Conservation (phyloP, 2,329 filamentous ascomycete species). For the Trichoderma sp. region DNA sequence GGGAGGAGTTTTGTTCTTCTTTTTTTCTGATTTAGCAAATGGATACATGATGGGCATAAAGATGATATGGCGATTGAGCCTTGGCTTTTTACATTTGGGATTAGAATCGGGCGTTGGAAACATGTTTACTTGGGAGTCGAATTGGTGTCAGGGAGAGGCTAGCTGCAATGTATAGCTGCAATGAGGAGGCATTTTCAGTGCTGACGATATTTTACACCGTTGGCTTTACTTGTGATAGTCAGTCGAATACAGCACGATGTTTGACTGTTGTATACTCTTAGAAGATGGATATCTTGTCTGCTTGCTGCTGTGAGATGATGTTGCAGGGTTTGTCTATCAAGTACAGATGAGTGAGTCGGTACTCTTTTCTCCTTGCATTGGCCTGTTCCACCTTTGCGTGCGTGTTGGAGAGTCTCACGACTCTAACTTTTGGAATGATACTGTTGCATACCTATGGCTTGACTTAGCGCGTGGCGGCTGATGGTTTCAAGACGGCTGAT, state of each 20-base stretch:
- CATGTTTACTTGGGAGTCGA: neutral
- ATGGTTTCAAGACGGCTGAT: neutral
- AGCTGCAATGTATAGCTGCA: neutral
- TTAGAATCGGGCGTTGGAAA: neutral
- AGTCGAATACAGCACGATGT: neutral
- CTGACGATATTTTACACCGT: neutral
- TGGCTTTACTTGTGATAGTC: neutral
- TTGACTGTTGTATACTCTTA: neutral
- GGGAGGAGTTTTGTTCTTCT: neutral
- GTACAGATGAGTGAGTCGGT: neutral
- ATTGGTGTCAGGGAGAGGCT: neutral
- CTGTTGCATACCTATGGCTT: neutral
- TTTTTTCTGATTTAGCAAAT: neutral
- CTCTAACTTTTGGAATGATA: neutral
- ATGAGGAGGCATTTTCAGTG: neutral
- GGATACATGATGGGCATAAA: slow-evolving; percentile 9
- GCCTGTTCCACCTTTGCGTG: neutral
- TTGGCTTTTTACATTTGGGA: neutral
- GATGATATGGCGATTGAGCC: neutral
- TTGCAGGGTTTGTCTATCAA: neutral
- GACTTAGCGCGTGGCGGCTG: neutral
- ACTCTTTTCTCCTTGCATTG: neutral
- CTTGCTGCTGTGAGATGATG: neutral
- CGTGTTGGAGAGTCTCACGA: neutral
- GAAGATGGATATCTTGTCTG: rapidly evolving